Percentiles rank a stretch among this genome's conserved stretches.
Conservation (phyloP, 495 filamentous ascomycete genomes). For the Xylaria grammica region DNA sequence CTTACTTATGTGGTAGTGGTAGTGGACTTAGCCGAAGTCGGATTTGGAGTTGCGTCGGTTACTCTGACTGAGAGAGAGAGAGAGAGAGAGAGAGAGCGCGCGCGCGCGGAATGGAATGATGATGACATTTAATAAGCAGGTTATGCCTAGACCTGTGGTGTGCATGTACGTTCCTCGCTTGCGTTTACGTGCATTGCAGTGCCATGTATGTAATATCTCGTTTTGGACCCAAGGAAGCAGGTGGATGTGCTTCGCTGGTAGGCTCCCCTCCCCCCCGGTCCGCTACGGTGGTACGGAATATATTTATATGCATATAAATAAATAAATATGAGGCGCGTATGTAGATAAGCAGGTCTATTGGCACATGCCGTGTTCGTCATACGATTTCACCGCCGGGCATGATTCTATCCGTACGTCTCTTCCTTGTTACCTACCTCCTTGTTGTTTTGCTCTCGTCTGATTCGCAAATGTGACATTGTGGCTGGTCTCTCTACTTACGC, state of each 20-base stretch:
- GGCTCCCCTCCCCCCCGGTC: neutral
- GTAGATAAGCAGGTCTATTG: neutral
- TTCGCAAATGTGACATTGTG: neutral
- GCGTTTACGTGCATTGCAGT: neutral
- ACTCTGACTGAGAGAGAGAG: too few relatives aligned
- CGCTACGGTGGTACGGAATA: neutral
- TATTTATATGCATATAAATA: conserved; percentile 12
- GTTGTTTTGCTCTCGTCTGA: neutral
- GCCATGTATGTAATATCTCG: neutral
- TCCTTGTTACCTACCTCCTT: neutral
- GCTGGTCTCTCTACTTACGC: too few relatives aligned
- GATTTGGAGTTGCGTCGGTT: neutral
- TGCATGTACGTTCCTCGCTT: neutral
- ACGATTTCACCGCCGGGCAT: conserved; percentile 1
- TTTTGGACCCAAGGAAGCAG: neutral
- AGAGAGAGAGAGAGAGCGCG: too few relatives aligned
- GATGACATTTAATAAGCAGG: neutral
- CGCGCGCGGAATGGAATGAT: neutral
- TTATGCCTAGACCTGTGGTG: neutral
- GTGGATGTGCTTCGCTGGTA: neutral
- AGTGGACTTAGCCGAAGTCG: neutral
- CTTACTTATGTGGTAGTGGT: neutral
- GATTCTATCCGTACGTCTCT: neutral
- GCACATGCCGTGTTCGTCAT: conserved; percentile 1
- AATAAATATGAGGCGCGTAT: neutral